Conservation (phyloP, 331 rosid species). For the Quercus tomentella region DNA sequence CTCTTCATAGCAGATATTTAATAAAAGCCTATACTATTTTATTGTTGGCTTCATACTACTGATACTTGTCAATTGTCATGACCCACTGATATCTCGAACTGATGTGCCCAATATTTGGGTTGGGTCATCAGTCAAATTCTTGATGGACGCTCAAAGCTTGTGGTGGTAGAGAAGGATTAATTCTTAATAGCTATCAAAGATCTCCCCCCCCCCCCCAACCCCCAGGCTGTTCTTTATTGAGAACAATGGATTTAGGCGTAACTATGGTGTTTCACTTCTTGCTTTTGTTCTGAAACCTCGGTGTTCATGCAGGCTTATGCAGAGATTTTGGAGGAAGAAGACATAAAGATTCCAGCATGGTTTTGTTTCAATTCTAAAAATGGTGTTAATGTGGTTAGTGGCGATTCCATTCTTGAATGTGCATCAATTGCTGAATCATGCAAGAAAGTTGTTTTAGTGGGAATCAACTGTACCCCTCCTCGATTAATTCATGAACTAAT, state of each 20-base stretch:
- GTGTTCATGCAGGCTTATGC: conserved; percentile 67
- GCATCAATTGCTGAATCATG: conserved; percentile 79
- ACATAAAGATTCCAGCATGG: conserved; percentile 77
- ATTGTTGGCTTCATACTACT: background rate
- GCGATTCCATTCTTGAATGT: conserved; percentile 77
- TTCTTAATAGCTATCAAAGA: background rate
- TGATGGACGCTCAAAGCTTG: too few species aligned
- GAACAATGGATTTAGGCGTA: background rate
- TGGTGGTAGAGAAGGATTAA: too few species aligned
- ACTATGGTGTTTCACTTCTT: background rate
- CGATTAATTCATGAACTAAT: conserved; percentile 77
- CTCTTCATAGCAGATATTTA: background rate
- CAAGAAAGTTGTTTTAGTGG: conserved; percentile 69
- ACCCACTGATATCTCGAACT: too few species aligned
- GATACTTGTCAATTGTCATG: background rate
- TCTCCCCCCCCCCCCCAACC: too few species aligned
- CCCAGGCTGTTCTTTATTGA: background rate
- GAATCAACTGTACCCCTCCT: conserved; percentile 97
- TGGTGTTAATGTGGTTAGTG: conserved; percentile 83
- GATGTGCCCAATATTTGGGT: background rate
- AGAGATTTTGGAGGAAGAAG: conserved; percentile 80
- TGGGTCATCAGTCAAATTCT: background rate
- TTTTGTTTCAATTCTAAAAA: conserved; percentile 93
- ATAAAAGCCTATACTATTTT: background rate
- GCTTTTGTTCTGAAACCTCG: background rate